Conservation (phyloP, 106 monocot genomes). For the Apostasia shenzhenica region DNA sequence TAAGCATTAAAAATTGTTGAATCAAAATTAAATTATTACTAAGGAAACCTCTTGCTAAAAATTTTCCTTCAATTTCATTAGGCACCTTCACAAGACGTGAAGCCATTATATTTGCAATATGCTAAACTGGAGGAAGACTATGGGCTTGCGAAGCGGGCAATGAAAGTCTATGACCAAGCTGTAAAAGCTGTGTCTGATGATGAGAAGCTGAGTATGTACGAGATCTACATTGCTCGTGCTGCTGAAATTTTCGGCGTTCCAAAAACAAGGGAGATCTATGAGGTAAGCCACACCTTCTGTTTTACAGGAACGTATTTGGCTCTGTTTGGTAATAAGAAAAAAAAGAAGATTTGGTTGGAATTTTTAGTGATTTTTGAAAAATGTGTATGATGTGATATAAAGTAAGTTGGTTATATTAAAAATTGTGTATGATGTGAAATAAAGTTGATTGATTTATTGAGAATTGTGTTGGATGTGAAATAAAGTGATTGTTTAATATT, state of each 20-base stretch:
- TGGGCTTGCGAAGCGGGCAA: slow-evolving; percentile 88
- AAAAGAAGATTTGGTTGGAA: too few species aligned
- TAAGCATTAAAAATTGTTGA: neutral
- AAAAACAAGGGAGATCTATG: slow-evolving; percentile 94
- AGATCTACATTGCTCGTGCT: slow-evolving; percentile 92
- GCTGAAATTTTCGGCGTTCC: slow-evolving; percentile 95
- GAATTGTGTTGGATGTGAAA: too few species aligned
- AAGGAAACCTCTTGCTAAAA: neutral
- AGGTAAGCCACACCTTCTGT: slow-evolving; percentile 36
- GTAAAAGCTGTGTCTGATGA: slow-evolving; percentile 72
- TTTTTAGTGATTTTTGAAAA: too few species aligned
- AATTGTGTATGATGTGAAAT: too few species aligned
- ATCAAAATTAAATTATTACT: neutral
- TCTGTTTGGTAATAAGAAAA: too few species aligned
- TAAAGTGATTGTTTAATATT: too few species aligned
- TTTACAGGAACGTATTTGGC: neutral
- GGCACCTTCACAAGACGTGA: slow-evolving; percentile 88
- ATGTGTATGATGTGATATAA: too few species aligned
- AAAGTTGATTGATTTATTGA: too few species aligned
- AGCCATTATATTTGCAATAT: slow-evolving; percentile 81
- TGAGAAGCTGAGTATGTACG: slow-evolving; percentile 94
- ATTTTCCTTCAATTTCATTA: slow-evolving; percentile 18
- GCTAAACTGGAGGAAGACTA: slow-evolving; percentile 95
- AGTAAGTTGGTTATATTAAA: too few species aligned
- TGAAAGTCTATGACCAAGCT: slow-evolving; percentile 95